Percentiles rank a stretch among this genome's conserved stretches.
Conservation (phyloP, 495 filamentous ascomycete genomes). For the Penicillium simplicissimum region DNA sequence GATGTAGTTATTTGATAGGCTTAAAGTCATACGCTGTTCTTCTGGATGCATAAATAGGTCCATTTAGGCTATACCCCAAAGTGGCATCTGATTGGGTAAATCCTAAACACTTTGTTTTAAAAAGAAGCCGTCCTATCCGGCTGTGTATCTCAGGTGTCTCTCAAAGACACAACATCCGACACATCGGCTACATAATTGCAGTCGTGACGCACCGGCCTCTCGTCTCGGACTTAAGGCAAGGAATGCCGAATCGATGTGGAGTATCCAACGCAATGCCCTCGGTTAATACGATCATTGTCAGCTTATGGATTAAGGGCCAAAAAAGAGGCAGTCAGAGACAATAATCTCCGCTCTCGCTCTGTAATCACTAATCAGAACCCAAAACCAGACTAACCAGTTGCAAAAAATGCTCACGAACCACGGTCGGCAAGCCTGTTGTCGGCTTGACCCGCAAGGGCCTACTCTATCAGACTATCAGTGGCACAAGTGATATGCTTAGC, state of each 20-base stretch:
- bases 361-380: constrained; percentile 2
- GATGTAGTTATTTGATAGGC: neutral
- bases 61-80: neutral
- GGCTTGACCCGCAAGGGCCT: constrained; percentile 33
- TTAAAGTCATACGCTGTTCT: neutral
- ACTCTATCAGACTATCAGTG: constrained; percentile 7
- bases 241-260: constrained; percentile 12
- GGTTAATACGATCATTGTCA: neutral
- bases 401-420: constrained; percentile 21
- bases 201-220: neutral
- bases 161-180: neutral
- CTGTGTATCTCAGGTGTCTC: neutral
- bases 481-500: constrained; percentile 26
- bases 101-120: neutral
- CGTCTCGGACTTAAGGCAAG: constrained; percentile 9
- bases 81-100: neutral
- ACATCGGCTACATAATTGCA: constrained; percentile 1
- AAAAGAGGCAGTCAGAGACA: neutral
- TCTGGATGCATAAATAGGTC: neutral
- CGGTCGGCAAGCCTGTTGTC: constrained; percentile 28
- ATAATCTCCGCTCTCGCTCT: neutral
- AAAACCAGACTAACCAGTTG: constrained; percentile 11
- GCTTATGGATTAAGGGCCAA: neutral
- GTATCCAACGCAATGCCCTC: constrained; percentile 5
- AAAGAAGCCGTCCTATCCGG: constrained; percentile 7